Conservation (phyloP, 2,329 filamentous ascomycete species). For the Trichophyton simii region DNA sequence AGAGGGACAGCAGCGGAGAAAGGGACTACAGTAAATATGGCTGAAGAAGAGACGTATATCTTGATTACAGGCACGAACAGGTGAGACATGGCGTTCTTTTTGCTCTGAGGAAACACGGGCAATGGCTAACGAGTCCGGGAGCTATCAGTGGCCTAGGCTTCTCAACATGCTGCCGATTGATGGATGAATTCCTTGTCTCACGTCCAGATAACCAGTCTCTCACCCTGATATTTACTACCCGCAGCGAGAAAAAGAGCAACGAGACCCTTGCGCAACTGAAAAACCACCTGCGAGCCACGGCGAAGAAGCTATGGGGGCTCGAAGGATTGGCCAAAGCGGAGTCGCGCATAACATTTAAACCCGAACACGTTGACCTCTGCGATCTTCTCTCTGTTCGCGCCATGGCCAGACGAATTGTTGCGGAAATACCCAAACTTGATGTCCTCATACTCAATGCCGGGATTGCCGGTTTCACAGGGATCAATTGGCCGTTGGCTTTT, state of each 20-base stretch:
- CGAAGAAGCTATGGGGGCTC: background rate
- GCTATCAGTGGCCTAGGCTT: constrained; percentile 66
- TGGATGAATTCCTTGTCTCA: constrained; percentile 72
- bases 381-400: constrained; percentile 44
- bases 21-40: background rate
- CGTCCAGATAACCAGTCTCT: constrained; percentile 56
- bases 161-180: constrained; percentile 68
- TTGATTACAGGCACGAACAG: constrained; percentile 79
- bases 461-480: constrained; percentile 71
- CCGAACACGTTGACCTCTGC: constrained; percentile 47
- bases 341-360: constrained; percentile 38
- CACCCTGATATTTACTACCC: constrained; percentile 71
- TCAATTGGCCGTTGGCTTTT: constrained; percentile 54
- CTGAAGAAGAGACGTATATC: constrained; percentile 32
- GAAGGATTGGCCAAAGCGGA: background rate
- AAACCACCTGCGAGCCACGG: constrained; percentile 42
- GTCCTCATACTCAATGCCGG: constrained; percentile 76
- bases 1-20: too few relatives aligned
- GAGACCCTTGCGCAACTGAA: constrained; percentile 57
- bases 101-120: background rate
- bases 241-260: constrained; percentile 58
- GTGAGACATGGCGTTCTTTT: background rate
- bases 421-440: constrained; percentile 57
- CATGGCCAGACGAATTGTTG: constrained; percentile 39
- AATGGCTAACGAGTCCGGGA: background rate